A percentile compares a stretch with the other conserved stretches of the same genome.
Evolutionary conservation across 129 eudicot genomes (phyloP).

Genomic region (sunflower (Helianthus annuus)): DNA sequence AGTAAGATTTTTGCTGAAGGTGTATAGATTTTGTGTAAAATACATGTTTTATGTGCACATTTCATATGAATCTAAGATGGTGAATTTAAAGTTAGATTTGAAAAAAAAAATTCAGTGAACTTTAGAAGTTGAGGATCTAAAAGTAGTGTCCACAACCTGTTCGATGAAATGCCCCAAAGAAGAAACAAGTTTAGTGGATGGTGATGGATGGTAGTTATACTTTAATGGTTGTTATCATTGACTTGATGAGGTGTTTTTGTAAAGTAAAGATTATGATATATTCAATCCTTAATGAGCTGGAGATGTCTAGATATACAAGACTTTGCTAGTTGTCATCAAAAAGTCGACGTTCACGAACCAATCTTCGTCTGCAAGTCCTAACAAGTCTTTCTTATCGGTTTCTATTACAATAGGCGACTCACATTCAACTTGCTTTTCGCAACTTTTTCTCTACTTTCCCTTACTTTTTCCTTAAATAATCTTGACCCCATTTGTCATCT

Average conservation of each 20-base stretch:
- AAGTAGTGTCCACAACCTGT: not conserved
- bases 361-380: not conserved
- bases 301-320: constrained; percentile 27
- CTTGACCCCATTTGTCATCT: constrained; percentile 41
- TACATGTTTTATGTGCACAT: too few relatives aligned
- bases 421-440: constrained; percentile 29
- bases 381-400: constrained; percentile 22
- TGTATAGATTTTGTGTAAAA: too few relatives aligned
- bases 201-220: constrained; percentile 21
- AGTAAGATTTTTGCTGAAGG: too few relatives aligned
- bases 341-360: not conserved
- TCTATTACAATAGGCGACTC: constrained; percentile 15
- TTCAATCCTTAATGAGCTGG: constrained; percentile 35
- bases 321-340: constrained; percentile 21
- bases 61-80: too few relatives aligned
- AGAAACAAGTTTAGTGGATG: constrained; percentile 5
- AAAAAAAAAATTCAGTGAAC: not conserved
- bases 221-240: constrained; percentile 34
- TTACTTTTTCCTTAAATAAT: constrained; percentile 21
- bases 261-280: constrained; percentile 25
- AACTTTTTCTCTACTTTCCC: constrained; percentile 19
- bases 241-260: constrained; percentile 22
- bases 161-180: not conserved
- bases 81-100: too few relatives aligned
- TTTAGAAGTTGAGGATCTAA: not conserved